Percentiles rank a stretch among this genome's conserved stretches.
Evolutionary conservation across 2,329 filamentous ascomycete species (phyloP).

Genomic region (Fusarium xylarioides): DNA sequence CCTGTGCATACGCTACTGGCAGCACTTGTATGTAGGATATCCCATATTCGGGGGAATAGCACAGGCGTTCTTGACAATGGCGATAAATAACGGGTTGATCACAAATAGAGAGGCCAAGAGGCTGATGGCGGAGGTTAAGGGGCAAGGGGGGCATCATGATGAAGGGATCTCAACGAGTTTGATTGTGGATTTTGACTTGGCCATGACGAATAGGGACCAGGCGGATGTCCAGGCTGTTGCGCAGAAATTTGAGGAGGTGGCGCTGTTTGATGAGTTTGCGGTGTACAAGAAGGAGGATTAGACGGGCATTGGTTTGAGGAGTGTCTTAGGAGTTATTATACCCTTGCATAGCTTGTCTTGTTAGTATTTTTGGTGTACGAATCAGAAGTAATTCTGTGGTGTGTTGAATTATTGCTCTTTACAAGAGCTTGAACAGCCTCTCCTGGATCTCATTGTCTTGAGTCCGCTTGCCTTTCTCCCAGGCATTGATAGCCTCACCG

Average conservation of each 20-base stretch:
- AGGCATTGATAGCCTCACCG: background rate
- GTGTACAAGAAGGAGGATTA: slow-evolving; percentile 7
- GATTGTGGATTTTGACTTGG: slow-evolving; percentile 5
- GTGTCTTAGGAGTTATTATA: background rate
- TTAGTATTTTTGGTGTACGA: background rate
- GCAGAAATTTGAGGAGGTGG: slow-evolving; percentile 7
- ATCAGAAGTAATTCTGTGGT: fast-evolving
- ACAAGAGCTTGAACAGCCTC: background rate
- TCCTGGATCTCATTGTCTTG: background rate
- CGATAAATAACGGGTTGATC: background rate
- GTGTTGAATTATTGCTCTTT: background rate
- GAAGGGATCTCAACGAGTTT: background rate
- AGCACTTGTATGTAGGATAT: background rate
- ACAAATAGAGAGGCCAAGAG: background rate
- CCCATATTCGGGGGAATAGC: background rate
- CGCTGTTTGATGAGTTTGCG: slow-evolving; percentile 10
- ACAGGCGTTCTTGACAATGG: background rate
- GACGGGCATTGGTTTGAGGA: background rate
- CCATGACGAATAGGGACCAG: background rate
- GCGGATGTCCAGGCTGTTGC: background rate
- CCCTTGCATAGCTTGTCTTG: background rate
- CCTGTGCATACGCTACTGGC: background rate
- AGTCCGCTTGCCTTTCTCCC: background rate
- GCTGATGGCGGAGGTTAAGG: background rate
- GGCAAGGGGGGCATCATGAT: background rate